A percentile compares a stretch with the other conserved stretches of the same genome.
phyloP scores from a whole-genome alignment of 2,329 filamentous ascomycete species.

The Ophiocordyceps unilateralis region DNA sequence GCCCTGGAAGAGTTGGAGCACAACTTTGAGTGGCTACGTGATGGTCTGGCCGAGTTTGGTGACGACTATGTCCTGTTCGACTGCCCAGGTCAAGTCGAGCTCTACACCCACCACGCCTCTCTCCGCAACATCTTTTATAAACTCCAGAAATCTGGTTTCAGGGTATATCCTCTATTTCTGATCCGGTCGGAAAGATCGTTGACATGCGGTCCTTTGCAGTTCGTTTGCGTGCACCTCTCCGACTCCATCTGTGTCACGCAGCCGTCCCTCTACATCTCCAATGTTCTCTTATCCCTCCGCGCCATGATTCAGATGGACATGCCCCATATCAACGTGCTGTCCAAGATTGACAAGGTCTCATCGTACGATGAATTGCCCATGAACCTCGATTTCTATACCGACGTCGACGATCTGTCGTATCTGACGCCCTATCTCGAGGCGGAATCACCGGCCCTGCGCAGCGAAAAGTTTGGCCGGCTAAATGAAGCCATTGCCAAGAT shows the following conservation, averaged over 20 bases:
- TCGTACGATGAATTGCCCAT: slow-evolving; percentile 78
- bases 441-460: slow-evolving; percentile 54
- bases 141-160: slow-evolving; percentile 79
- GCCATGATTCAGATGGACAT: slow-evolving; percentile 98
- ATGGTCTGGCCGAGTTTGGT: slow-evolving; percentile 59
- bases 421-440: slow-evolving; percentile 64
- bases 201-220: slow-evolving; percentile 28
- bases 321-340: slow-evolving; percentile 86
- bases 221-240: slow-evolving; percentile 83
- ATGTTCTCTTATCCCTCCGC: slow-evolving; percentile 77
- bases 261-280: slow-evolving; percentile 88
- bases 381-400: slow-evolving; percentile 93
- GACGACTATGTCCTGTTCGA: slow-evolving; percentile 93
- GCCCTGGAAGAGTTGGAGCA: slow-evolving; percentile 89
- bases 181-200: no score
- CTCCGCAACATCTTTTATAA: slow-evolving; percentile 82
- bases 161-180: no score
- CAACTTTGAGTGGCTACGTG: slow-evolving; percentile 83
- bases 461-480: slow-evolving; percentile 63
- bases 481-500: slow-evolving; percentile 77
- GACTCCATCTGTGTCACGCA: slow-evolving; percentile 89
- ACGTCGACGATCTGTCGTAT: slow-evolving; percentile 83
- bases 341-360: slow-evolving; percentile 89
- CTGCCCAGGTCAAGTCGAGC: slow-evolving; percentile 90
- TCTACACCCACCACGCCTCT: slow-evolving; percentile 90